These are phyloP conservation scores for Clarireedia hainanense DNA, from an alignment of 2,329 filamentous ascomycete species.

Conservation along the genomic window DNA sequence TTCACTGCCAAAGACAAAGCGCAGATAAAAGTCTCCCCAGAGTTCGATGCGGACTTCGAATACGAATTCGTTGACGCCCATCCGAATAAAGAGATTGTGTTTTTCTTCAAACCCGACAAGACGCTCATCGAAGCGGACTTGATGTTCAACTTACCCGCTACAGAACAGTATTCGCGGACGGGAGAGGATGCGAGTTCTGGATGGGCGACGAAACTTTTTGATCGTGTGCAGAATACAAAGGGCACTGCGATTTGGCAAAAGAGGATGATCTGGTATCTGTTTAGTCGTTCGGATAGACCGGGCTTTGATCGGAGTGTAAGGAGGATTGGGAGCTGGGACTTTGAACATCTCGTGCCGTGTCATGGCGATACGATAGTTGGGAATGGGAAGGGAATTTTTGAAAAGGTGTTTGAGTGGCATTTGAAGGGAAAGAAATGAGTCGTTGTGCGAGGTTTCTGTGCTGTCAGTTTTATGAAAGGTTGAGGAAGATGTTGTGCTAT, in stretches of 20 bases:
- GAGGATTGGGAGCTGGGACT: constrained; percentile 73
- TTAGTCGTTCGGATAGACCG: constrained; percentile 50
- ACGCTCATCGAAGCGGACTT: constrained; percentile 86
- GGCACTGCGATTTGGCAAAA: constrained; percentile 66
- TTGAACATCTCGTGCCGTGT: constrained; percentile 78
- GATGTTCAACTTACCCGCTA: constrained; percentile 82
- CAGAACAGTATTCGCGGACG: constrained; percentile 69
- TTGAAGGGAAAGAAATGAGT: constrained; percentile 38
- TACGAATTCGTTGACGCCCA: constrained; percentile 76
- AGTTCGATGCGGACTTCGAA: constrained; percentile 83
- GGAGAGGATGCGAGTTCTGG: constrained; percentile 47
- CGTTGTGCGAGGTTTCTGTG: too few species aligned
- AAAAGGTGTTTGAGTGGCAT: constrained; percentile 79
- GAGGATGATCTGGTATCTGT: constrained; percentile 73
- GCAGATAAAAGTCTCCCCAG: constrained; percentile 51
- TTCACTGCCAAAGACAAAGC: constrained; percentile 51
- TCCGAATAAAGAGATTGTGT: constrained; percentile 79
- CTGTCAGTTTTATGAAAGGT: too few species aligned
- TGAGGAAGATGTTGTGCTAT: too few species aligned
- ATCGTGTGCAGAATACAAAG: constrained; percentile 49
- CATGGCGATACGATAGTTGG: constrained; percentile 84
- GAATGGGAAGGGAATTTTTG: constrained; percentile 65
- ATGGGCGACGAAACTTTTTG: constrained; percentile 49
- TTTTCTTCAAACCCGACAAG: constrained; percentile 70
- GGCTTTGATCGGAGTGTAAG: constrained; percentile 63